phyloP scores from a whole-genome alignment of 805 yeast species.

The Saccharomycopsis javanensis region DNA sequence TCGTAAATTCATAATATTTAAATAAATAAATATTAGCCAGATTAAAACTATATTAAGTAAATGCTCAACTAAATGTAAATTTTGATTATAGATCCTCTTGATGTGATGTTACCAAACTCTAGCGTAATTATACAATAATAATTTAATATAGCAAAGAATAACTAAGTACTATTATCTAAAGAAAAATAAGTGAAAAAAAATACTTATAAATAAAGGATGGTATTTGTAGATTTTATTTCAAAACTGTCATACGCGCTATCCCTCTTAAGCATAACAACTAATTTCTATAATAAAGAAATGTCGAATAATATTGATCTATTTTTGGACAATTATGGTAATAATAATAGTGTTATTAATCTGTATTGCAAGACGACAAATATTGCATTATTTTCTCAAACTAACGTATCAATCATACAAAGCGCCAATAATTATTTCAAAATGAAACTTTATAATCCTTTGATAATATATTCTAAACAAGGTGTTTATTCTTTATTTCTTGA shows the following conservation, averaged over 20 bases:
- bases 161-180: not conserved
- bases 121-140: too few species aligned
- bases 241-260: not conserved
- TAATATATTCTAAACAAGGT: not conserved
- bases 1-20: too few species aligned
- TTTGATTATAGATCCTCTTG: too few species aligned
- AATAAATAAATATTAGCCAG: too few species aligned
- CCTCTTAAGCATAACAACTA: too few species aligned
- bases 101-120: too few species aligned
- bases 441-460: not conserved
- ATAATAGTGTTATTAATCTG: not conserved
- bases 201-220: not conserved
- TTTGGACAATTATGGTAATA: not conserved
- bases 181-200: too few species aligned
- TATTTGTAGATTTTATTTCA: not conserved
- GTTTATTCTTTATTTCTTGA: not conserved
- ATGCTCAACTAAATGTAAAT: too few species aligned
- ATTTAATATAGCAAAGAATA: not conserved
- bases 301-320: not conserved
- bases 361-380: not conserved
- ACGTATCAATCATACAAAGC: not conserved
- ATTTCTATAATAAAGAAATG: not conserved
- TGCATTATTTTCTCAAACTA: not conserved
- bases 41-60: too few species aligned
- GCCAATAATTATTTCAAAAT: not conserved